These are phyloP conservation scores for Astrothelium macrocarpum DNA, from an alignment of 495 filamentous ascomycete genomes.

Conservation along the genomic window DNA sequence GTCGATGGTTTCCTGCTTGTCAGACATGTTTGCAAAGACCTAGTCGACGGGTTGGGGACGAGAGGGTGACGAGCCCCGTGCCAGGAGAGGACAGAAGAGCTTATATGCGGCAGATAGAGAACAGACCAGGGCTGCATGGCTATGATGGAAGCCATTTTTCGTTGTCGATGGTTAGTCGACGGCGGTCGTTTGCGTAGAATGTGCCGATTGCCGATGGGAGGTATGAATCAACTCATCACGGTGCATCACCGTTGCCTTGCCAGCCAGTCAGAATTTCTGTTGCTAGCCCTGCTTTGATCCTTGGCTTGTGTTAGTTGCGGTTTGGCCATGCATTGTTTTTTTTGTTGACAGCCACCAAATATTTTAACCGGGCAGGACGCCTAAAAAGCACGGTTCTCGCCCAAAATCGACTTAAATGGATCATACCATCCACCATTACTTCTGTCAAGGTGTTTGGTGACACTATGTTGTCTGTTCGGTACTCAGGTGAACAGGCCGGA, in stretches of 20 bases:
- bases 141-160: neutral
- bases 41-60: neutral
- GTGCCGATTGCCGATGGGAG: neutral
- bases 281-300: neutral
- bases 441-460: too few relatives aligned
- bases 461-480: too few relatives aligned
- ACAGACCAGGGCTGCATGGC: neutral
- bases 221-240: neutral
- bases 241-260: neutral
- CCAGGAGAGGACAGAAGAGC: neutral
- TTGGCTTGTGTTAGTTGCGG: neutral
- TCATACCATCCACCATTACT: too few relatives aligned
- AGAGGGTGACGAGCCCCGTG: neutral
- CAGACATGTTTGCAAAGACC: neutral
- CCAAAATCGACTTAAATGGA: too few relatives aligned
- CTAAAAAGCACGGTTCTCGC: too few relatives aligned
- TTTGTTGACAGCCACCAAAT: too few relatives aligned
- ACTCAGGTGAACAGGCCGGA: too few relatives aligned
- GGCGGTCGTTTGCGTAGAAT: neutral
- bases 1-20: neutral
- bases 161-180: neutral
- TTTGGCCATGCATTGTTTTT: too few relatives aligned
- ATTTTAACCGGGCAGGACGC: too few relatives aligned
- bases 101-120: neutral
- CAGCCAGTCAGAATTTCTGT: neutral